These are phyloP conservation scores for Pseudogymnoascus sp. DNA, from an alignment of 2,329 filamentous ascomycete genomes.

Conservation along the genomic window DNA sequence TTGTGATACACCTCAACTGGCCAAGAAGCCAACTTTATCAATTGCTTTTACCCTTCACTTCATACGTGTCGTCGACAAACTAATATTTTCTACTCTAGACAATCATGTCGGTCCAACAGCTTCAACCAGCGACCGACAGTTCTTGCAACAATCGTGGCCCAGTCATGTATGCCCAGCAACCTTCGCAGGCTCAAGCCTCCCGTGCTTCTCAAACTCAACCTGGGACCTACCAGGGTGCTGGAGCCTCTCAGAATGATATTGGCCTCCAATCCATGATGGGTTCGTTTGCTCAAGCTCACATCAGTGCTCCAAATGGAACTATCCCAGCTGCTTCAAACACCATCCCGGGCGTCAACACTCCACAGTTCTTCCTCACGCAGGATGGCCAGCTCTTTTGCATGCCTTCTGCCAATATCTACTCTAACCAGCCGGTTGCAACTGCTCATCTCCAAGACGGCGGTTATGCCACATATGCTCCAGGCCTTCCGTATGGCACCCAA, in stretches of 20 bases:
- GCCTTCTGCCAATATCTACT: conserved; percentile 24
- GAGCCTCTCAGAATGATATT: conserved; percentile 18
- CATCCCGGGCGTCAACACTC: conserved; percentile 18
- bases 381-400: conserved; percentile 28
- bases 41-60: background rate
- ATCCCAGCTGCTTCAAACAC: conserved; percentile 26
- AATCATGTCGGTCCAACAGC: conserved; percentile 30
- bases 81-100: conserved; percentile 16
- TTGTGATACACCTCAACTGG: background rate
- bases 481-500: conserved; percentile 24
- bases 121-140: conserved; percentile 19
- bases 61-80: background rate
- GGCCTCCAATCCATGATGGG: conserved; percentile 18
- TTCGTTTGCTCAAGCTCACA: conserved; percentile 24
- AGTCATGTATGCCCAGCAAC: conserved; percentile 25
- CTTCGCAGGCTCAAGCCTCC: conserved; percentile 18
- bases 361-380: conserved; percentile 25
- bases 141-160: conserved; percentile 20
- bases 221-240: conserved; percentile 14
- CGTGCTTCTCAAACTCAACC: conserved; percentile 24
- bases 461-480: conserved; percentile 22
- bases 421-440: conserved; percentile 22
- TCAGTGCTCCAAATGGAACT: conserved; percentile 27
- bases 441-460: conserved; percentile 22
- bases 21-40: background rate